Conservation (phyloP, 176 grass and related monocot genomes). For the Oryza rufipogon region DNA sequence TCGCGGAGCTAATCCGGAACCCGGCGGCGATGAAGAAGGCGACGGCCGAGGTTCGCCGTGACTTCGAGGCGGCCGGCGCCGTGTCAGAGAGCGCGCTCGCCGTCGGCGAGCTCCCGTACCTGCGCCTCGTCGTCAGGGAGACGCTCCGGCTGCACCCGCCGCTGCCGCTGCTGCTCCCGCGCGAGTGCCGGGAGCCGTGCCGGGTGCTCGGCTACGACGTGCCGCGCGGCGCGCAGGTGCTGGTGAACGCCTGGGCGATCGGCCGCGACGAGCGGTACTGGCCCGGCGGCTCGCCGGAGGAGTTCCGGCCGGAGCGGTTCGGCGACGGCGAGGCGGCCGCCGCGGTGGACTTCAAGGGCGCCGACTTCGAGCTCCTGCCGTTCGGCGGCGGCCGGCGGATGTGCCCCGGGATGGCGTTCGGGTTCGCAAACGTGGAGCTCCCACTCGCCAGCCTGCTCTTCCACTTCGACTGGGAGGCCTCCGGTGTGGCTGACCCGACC, state of each 20-base stretch:
- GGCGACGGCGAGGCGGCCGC: not conserved
- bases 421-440: slow-evolving; percentile 53
- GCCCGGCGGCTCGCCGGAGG: slow-evolving; percentile 41
- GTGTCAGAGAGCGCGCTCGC: slow-evolving; percentile 13
- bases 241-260: slow-evolving; percentile 77
- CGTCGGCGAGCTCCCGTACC: slow-evolving; percentile 33
- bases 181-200: slow-evolving; percentile 39
- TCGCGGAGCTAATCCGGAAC: too few species aligned
- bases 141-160: slow-evolving; percentile 61
- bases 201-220: slow-evolving; percentile 47
- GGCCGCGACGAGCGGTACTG: slow-evolving; percentile 55
- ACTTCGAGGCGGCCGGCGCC: not conserved
- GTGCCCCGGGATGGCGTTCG: slow-evolving; percentile 55
- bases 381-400: slow-evolving; percentile 57
- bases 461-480: slow-evolving; percentile 58
- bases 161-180: slow-evolving; percentile 56
- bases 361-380: slow-evolving; percentile 52
- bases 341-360: slow-evolving; percentile 40
- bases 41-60: not conserved
- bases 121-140: slow-evolving; percentile 58
- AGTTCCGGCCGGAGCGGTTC: slow-evolving; percentile 50
- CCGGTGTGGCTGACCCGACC: not conserved
- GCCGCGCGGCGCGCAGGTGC: slow-evolving; percentile 8
- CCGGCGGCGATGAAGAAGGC: too few species aligned
- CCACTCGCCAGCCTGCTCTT: slow-evolving; percentile 50